A percentile compares a stretch with the other conserved stretches of the same genome.
These are phyloP conservation scores for Mortierella sp. DNA, from an alignment of 371 early-diverging fungal genomes.

Conservation along the genomic window DNA sequence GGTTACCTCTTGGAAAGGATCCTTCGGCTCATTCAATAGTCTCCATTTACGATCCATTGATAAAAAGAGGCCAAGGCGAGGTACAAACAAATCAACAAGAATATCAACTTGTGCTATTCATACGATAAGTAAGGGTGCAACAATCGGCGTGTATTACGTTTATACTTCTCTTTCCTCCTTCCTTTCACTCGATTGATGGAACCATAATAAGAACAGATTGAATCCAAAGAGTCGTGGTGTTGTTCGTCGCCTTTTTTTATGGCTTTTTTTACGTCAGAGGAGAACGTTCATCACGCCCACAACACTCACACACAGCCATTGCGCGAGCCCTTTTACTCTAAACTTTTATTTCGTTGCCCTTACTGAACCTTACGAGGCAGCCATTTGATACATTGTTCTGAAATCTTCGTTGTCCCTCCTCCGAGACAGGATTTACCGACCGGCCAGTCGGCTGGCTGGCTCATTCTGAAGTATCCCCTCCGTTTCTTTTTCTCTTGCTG, in stretches of 20 bases:
- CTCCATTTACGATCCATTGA: neutral
- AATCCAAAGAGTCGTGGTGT: neutral
- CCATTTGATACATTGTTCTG: neutral
- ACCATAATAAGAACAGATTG: neutral
- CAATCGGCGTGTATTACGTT: neutral
- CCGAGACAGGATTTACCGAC: neutral
- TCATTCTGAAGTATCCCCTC: neutral
- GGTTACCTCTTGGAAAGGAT: neutral
- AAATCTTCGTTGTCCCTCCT: neutral
- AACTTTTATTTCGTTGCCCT: neutral
- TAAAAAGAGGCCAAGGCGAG: neutral
- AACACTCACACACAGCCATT: neutral
- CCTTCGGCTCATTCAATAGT: neutral
- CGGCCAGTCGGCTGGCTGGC: neutral
- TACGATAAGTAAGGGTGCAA: neutral
- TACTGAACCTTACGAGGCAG: neutral
- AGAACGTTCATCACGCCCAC: neutral
- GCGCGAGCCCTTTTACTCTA: no score
- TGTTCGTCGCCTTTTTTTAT: neutral
- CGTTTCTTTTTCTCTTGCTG: neutral
- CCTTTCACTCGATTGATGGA: no score
- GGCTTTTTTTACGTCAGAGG: neutral
- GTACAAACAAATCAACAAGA: neutral
- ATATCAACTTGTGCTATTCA: neutral
- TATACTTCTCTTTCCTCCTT: neutral